Conservation (phyloP, 2,329 filamentous ascomycete species). For the Penicillium sp. region DNA sequence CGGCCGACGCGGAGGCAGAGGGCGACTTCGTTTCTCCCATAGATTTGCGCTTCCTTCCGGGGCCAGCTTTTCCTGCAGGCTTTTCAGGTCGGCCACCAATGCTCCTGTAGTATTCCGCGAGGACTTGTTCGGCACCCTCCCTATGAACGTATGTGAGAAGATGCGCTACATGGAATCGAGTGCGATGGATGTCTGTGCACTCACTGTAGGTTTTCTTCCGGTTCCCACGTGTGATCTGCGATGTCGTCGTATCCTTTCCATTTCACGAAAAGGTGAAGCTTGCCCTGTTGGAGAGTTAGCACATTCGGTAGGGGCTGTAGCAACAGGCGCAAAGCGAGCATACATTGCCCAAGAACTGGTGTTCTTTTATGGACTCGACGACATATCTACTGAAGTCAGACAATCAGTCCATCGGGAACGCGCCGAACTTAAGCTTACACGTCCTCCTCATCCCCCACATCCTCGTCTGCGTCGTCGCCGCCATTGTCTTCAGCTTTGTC, state of each 20-base stretch:
- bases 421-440: slow-evolving; percentile 28
- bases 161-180: neutral
- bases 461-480: slow-evolving; percentile 21
- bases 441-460: slow-evolving; percentile 34
- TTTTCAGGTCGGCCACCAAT: slow-evolving; percentile 42
- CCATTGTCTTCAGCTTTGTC: slow-evolving; percentile 17
- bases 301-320: neutral
- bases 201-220: slow-evolving; percentile 44
- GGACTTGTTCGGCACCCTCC: slow-evolving; percentile 37
- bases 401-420: slow-evolving; percentile 2
- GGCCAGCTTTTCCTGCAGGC: slow-evolving; percentile 16
- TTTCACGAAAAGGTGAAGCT: slow-evolving; percentile 42
- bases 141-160: slow-evolving; percentile 25
- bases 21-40: slow-evolving; percentile 27
- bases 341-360: slow-evolving; percentile 37
- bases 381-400: slow-evolving; percentile 33
- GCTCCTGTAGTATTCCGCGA: slow-evolving; percentile 41
- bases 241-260: slow-evolving; percentile 46
- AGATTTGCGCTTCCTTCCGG: slow-evolving; percentile 35
- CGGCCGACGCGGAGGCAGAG: slow-evolving; percentile 18
- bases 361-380: slow-evolving; percentile 40
- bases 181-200: slow-evolving; percentile 5
- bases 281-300: slow-evolving; percentile 31
- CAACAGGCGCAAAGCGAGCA: slow-evolving; percentile 5
- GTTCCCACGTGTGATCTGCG: slow-evolving; percentile 45